Evolutionary conservation across 108 stramenopile species (phyloP).

Genomic region (Cyclotella distinguenda): DNA sequence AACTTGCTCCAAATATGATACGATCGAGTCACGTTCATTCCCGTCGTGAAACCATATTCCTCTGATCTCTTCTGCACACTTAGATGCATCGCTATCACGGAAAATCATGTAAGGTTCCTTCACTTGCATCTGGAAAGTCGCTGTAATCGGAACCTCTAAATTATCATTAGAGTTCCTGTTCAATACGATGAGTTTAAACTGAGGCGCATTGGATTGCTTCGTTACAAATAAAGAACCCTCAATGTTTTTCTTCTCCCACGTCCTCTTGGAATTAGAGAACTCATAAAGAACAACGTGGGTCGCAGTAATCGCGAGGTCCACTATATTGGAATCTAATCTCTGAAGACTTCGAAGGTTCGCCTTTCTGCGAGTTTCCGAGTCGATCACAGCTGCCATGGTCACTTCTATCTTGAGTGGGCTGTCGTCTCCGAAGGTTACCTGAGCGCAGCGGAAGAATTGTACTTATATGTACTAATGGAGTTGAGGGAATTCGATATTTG

Average conservation of each 20-base stretch:
- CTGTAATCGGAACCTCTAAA: constrained; percentile 54
- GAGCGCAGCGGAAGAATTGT: too few relatives aligned
- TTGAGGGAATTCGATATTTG: too few relatives aligned
- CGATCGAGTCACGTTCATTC: constrained; percentile 58
- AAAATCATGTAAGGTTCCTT: constrained; percentile 78
- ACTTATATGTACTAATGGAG: too few relatives aligned
- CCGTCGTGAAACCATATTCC: constrained; percentile 83
- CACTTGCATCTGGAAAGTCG: constrained; percentile 74
- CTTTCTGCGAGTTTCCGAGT: constrained; percentile 61
- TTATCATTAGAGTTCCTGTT: constrained; percentile 74
- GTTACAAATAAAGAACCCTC: constrained; percentile 74
- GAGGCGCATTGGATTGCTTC: constrained; percentile 31
- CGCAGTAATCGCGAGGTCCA: constrained; percentile 63
- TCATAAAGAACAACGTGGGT: constrained; percentile 84
- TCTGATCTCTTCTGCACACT: constrained; percentile 40
- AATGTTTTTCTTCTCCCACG: constrained; percentile 68
- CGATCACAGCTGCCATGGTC: constrained; percentile 34
- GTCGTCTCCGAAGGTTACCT: too few relatives aligned
- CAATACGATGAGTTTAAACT: constrained; percentile 57
- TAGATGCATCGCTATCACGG: constrained; percentile 23
- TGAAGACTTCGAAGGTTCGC: constrained; percentile 80
- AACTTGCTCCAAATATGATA: constrained; percentile 44
- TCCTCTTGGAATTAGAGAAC: constrained; percentile 36
- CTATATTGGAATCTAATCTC: constrained; percentile 56
- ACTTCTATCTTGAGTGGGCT: too few relatives aligned